phyloP scores from a whole-genome alignment of 2,329 filamentous ascomycete genomes.

The Ustulina deusta region DNA sequence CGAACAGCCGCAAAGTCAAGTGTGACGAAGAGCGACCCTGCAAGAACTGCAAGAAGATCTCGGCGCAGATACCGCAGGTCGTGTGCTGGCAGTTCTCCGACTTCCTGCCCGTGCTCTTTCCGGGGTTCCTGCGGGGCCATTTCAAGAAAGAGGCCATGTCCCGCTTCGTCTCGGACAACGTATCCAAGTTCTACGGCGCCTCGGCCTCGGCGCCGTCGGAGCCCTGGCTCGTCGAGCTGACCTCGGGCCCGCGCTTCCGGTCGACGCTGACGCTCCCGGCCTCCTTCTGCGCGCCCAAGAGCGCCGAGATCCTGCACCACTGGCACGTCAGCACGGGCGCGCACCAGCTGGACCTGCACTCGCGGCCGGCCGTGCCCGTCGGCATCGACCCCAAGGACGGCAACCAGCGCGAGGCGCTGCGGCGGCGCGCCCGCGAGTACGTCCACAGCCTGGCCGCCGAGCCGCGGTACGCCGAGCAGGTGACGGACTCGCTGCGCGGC shows the following conservation, averaged over 20 bases:
- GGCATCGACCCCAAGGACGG: conserved; percentile 60
- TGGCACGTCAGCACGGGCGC: conserved; percentile 59
- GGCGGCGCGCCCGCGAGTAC: conserved; percentile 62
- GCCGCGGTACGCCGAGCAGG: conserved; percentile 61
- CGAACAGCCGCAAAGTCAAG: conserved; percentile 65
- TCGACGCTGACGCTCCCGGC: conserved; percentile 61
- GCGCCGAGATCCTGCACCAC: conserved; percentile 62
- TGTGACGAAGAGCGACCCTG: conserved; percentile 68
- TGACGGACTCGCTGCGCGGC: conserved; percentile 61
- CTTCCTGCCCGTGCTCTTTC: conserved; percentile 65
- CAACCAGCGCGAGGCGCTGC: conserved; percentile 59
- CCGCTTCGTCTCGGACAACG: conserved; percentile 62
- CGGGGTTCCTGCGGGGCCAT: conserved; percentile 63
- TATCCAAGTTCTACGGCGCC: conserved; percentile 45
- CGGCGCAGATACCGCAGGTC: conserved; percentile 62
- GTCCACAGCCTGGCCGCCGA: conserved; percentile 62
- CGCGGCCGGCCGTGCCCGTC: conserved; percentile 61
- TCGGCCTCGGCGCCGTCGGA: conserved; percentile 47
- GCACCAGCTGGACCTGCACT: conserved; percentile 56
- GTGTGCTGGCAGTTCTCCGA: conserved; percentile 71
- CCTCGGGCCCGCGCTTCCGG: conserved; percentile 59
- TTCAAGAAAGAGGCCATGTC: conserved; percentile 63
- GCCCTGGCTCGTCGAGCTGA: conserved; percentile 61
- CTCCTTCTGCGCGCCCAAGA: conserved; percentile 65
- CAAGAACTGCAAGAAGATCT: conserved; percentile 67